Base-by-base conservation (phyloP, 2,329 filamentous ascomycete species). In the Aspergillus fijiensis region DNA sequence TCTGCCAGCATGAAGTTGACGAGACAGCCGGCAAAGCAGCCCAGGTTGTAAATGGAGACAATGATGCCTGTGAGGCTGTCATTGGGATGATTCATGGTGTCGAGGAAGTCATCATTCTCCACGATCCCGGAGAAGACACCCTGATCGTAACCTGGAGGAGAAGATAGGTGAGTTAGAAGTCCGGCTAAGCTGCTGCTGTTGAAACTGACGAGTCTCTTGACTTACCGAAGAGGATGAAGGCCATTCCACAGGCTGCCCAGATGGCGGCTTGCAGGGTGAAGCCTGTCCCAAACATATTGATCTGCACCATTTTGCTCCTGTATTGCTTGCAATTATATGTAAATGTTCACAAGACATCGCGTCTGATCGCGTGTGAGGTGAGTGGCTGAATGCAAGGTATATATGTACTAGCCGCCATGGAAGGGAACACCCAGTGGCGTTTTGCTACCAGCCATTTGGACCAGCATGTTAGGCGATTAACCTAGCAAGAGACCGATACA, bases 121-220 rank as follows among this genome's bases (percentile, higher is more conserved):
- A 83, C 72, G 11, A 83, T 80, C 4, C 79, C 79, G 2, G 77
- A 76, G 61, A 82, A 82, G 0, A 82, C 79, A 39, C 80, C 80
- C 62, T 82, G 80, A 21, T 82, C 80, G 49, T 82, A 82, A 1
- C 79, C 80, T 72, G 21, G 16, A 19, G 2, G 21, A 4, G 14
- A 31, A 49, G 33, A 12, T 5, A 3, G 16, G 5, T 16, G 11
- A 6, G 21, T 12, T n/a, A 3, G 16, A n/a, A 16, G 5, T 51
- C 9, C 9, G 35, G 29, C 10, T 25, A n/a, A 16, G 14, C n/a
- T 16, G 27, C 27, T 14, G 1, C 11, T 9, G 19, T n/a, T 19
- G 11, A 21, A 57, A 27, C 19, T 16, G 23, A 9, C 7, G 9
- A 29, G 7, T 29, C 2, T 29, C 7, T 9, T 29, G 3, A 23